Evolutionary conservation across 2,329 filamentous ascomycete species (phyloP).

Genomic region (Monilinia vaccinii-corymbosi): DNA sequence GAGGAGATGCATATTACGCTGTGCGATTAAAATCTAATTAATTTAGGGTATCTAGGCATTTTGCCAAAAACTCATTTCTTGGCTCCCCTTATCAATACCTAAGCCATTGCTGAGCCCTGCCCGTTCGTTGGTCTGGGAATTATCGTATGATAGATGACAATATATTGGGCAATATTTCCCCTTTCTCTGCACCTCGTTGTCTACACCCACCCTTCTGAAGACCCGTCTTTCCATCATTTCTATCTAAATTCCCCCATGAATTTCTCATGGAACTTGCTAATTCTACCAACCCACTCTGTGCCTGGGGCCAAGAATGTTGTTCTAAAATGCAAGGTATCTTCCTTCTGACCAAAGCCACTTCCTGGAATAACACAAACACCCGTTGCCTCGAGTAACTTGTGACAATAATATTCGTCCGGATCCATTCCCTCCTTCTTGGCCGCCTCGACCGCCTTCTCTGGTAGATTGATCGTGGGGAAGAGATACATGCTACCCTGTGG

Average conservation of each 20-base stretch:
- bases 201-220: too few species aligned
- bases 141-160: too few species aligned
- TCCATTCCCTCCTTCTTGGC: slow-evolving; percentile 64
- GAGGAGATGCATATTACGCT: too few species aligned
- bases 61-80: too few species aligned
- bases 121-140: too few species aligned
- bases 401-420: slow-evolving; percentile 90
- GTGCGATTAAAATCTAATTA: too few species aligned
- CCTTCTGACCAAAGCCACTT: slow-evolving; percentile 87
- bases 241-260: slow-evolving; percentile 77
- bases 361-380: slow-evolving; percentile 92
- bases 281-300: slow-evolving; percentile 84
- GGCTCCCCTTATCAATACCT: too few species aligned
- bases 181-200: too few species aligned
- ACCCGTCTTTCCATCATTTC: background rate
- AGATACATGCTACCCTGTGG: slow-evolving; percentile 88
- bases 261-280: slow-evolving; percentile 81
- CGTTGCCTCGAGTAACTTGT: slow-evolving; percentile 83
- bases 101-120: too few species aligned
- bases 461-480: slow-evolving; percentile 84
- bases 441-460: slow-evolving; percentile 65
- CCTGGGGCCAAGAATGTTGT: slow-evolving; percentile 96
- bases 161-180: too few species aligned
- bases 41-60: too few species aligned
- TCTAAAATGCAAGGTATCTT: slow-evolving; percentile 84